Evolutionary conservation across 352 stramenopile genomes (phyloP).

Genomic region (Thalassiosira sp.): DNA sequence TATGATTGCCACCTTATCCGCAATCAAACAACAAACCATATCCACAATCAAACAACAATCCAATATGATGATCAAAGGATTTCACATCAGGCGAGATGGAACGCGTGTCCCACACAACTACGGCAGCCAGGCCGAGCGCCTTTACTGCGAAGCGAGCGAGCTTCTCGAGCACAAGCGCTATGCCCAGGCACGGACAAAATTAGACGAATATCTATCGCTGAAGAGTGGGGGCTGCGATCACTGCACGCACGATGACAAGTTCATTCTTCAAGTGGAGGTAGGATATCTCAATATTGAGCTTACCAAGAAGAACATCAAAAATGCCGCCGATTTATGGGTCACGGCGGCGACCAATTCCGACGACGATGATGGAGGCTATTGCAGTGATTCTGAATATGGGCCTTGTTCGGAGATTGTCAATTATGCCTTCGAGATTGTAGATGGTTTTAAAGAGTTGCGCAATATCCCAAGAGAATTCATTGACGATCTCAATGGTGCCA

Average conservation of each 20-base stretch:
- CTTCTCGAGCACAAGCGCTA: neutral
- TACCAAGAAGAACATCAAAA: neutral
- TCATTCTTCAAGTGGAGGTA: neutral
- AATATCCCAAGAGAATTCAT: neutral
- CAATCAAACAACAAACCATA: too few species aligned
- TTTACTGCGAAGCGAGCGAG: neutral
- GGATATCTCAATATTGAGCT: neutral
- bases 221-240: neutral
- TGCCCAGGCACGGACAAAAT: neutral
- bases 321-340: neutral
- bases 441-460: neutral
- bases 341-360: neutral
- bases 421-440: neutral
- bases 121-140: neutral
- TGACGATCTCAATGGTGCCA: neutral
- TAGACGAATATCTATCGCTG: neutral
- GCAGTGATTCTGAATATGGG: neutral
- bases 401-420: neutral
- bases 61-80: neutral
- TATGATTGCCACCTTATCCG: too few species aligned
- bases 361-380: neutral
- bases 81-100: neutral
- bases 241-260: neutral
- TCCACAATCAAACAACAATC: too few species aligned
- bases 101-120: neutral